Conservation (phyloP, 2,329 filamentous ascomycete genomes). For the Capronia americana region DNA sequence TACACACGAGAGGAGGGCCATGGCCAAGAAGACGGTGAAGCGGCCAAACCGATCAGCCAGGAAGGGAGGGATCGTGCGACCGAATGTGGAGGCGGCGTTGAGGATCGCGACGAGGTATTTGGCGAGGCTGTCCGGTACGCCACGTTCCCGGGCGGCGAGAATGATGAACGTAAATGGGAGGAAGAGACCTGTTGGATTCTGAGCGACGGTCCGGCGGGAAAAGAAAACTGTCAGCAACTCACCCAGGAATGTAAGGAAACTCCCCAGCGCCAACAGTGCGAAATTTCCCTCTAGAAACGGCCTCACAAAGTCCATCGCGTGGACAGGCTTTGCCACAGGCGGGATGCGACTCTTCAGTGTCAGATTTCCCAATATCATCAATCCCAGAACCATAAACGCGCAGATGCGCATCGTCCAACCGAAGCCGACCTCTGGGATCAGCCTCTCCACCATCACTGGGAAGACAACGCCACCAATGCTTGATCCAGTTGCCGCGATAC, state of each 20-base stretch:
- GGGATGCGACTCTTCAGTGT: slow-evolving; percentile 61
- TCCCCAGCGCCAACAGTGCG: slow-evolving; percentile 37
- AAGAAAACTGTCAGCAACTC: slow-evolving; percentile 30
- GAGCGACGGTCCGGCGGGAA: background rate
- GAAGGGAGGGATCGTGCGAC: slow-evolving; percentile 45
- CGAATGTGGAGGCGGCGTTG: slow-evolving; percentile 53
- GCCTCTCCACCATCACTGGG: slow-evolving; percentile 65
- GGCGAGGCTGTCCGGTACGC: slow-evolving; percentile 57
- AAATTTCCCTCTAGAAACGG: slow-evolving; percentile 42
- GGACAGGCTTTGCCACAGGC: slow-evolving; percentile 46
- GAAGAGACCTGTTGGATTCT: slow-evolving; percentile 42
- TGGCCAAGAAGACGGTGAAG: slow-evolving; percentile 42
- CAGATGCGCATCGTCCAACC: slow-evolving; percentile 64
- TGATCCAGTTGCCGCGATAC: slow-evolving; percentile 61
- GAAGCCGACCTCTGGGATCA: slow-evolving; percentile 62
- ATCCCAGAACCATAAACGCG: slow-evolving; percentile 67
- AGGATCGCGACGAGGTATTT: slow-evolving; percentile 62
- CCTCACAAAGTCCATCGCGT: slow-evolving; percentile 42
- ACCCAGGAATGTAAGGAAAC: slow-evolving; percentile 55
- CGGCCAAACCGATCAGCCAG: slow-evolving; percentile 43
- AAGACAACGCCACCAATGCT: slow-evolving; percentile 66
- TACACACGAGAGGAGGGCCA: slow-evolving; percentile 51
- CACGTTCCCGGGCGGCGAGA: slow-evolving; percentile 46
- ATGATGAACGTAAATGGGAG: slow-evolving; percentile 42
- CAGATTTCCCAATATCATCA: slow-evolving; percentile 60